A percentile compares a stretch with the other conserved stretches of the same genome.
Conservation (phyloP, 2,329 filamentous ascomycete species). For the Thermothelomyces thermophilus region DNA sequence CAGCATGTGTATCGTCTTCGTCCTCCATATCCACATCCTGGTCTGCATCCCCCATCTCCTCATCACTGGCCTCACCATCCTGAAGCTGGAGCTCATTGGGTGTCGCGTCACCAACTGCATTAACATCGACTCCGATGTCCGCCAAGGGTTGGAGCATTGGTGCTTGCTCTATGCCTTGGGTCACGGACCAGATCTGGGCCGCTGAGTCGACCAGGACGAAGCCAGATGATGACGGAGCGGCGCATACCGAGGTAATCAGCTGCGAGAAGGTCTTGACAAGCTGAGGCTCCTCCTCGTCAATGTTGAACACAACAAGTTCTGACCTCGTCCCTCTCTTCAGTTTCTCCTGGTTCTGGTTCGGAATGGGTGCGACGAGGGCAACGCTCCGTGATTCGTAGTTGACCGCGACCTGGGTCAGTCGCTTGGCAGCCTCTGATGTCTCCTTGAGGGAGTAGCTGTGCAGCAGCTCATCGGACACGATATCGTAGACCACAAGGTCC, state of each 20-base stretch:
- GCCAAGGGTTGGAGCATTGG: slow-evolving; percentile 49
- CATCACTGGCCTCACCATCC: slow-evolving; percentile 38
- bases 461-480: slow-evolving; percentile 68
- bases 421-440: slow-evolving; percentile 32
- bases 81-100: slow-evolving; percentile 34
- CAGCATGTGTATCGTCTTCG: slow-evolving; percentile 41
- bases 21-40: slow-evolving; percentile 29
- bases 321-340: slow-evolving; percentile 36
- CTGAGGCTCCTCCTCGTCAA: slow-evolving; percentile 52
- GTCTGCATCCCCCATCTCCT: slow-evolving; percentile 31
- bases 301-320: slow-evolving; percentile 60
- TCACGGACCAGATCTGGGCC: slow-evolving; percentile 61
- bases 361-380: slow-evolving; percentile 50
- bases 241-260: slow-evolving; percentile 60
- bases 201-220: slow-evolving; percentile 71
- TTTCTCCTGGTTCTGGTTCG: slow-evolving; percentile 20
- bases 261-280: slow-evolving; percentile 50
- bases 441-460: slow-evolving; percentile 56
- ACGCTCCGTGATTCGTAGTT: slow-evolving; percentile 60
- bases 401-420: slow-evolving; percentile 62
- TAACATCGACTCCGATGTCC: slow-evolving; percentile 42
- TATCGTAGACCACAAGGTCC: slow-evolving; percentile 72
- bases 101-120: slow-evolving; percentile 19
- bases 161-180: slow-evolving; percentile 51
- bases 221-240: slow-evolving; percentile 58